Base-by-base conservation (phyloP, 768 basidiomycete species). In the Mycena filopes region DNA sequence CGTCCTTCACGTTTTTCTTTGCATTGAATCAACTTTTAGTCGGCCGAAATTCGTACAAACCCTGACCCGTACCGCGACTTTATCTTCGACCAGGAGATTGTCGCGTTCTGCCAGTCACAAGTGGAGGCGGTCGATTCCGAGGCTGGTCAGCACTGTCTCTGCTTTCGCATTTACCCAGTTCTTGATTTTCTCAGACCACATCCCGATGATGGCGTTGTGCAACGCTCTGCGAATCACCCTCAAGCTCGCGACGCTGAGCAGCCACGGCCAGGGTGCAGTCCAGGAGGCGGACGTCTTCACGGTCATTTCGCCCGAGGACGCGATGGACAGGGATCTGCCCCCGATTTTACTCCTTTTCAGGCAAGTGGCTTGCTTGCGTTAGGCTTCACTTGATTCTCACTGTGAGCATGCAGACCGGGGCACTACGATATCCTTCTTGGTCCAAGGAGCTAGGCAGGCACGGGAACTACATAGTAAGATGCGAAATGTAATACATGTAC, bases 91-190 rank as follows among this genome's bases (percentile, higher is more conserved):
- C 92, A 92, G 2, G 91, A 95, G 29, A 86, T 87, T 0, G 86
- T 83, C 28, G 84, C 85, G 26, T 98, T 96, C 75, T 96, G 95
- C 73, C 83, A 87, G 69, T 80, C 82, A 36, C 87, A 91, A 63
- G 95, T 98, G 25, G 93, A 96, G 63, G 86, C 90, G 1, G 78
- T 86, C 31, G 89, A 91, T 31, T 89, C 87, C 67, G 93, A 94
- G 81, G 93, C 92, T 48, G 93, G 92, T 89, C 66, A 59, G 78
- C 95, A 95, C 75, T 26, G 2, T 5, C n/a, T 16, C 12, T 16
- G 11, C 29, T 41, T 40, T n/a, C n/a, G n/a, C n/a, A n/a, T n/a
- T 26, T 26, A 16, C 40, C 12, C 40, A 50, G 4, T 49, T 4
- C 4, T 42, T 43, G 21, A 33, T 23, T 6, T 13, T 1, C 26